Base-by-base conservation (phyloP, 2,329 filamentous ascomycete species). In the Aspergillus sp. region DNA sequence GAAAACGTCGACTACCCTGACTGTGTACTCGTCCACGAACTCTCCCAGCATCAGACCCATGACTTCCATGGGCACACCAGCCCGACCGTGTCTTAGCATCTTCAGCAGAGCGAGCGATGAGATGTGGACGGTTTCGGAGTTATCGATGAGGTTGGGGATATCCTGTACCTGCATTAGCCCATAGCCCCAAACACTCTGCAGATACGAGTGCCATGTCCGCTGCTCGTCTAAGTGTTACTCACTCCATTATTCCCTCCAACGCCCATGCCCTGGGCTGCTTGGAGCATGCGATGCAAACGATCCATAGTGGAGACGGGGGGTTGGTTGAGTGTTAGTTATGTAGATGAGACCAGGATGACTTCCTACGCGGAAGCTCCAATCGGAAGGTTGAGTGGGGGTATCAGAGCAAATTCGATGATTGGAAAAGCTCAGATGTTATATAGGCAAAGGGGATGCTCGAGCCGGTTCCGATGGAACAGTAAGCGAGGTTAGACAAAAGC, bases 1-100 rank as follows among this genome's bases (percentile, higher is more conserved):
- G 79, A 99, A 99, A 27, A 99, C 95, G 79, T 99, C 95, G 68
- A 98, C 94, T 13, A 99, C 95, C 68, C 94, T 90, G 64, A 99
- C 95, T 61, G 95, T 99, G 80, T 97, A 99, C 81, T 98, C 95
- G 74, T 99, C 95, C 62, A 99, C 94, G 70, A 99, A 98, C 78
- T 98, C 95, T 77, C 95, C 95, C 72, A 98, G 81, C 95, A 99
- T 99, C 76, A 99, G 83, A 64, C 95, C 95, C 95, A 99, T 99
- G 77, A 99, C 95, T 84, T 99, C 95, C 95, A 99, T 99, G 19
- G 95, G 95, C 67, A 99, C 95, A 82, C 95, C 95, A 42, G 95
- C 95, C 68, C 95, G 90, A 66, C 95, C 95, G 80, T 99, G 95
- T 76, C 95, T 89, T 78, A 99, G 85, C 95, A 99, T 99, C 86